Percentiles rank a stretch among this genome's conserved stretches.
Evolutionary conservation across 2,329 filamentous ascomycete species (phyloP).

Genomic region (Penicillium fuscoglaucum): DNA sequence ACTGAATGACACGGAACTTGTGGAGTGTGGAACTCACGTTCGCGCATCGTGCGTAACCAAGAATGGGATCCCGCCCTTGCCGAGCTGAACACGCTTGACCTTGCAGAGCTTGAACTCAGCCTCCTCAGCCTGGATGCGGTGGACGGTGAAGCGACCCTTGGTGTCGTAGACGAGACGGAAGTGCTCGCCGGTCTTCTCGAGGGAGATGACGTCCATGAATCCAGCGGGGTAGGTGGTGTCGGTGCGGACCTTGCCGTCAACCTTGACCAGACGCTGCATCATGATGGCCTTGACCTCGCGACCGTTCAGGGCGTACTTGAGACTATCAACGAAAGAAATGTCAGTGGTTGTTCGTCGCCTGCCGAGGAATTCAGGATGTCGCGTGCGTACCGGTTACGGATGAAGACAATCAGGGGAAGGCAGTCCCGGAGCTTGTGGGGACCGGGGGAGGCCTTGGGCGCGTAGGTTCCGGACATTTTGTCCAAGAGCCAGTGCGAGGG

Average conservation of each 20-base stretch:
- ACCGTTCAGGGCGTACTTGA: slow-evolving; percentile 99
- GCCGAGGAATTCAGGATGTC: background rate
- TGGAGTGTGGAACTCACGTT: slow-evolving; percentile 82
- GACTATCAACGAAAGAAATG: slow-evolving; percentile 57
- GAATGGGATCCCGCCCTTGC: slow-evolving; percentile 99
- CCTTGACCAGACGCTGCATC: slow-evolving; percentile 99
- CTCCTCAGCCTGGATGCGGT: slow-evolving; percentile 98
- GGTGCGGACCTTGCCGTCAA: slow-evolving; percentile 99
- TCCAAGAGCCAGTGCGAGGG: slow-evolving; percentile 99
- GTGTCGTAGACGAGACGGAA: slow-evolving; percentile 99
- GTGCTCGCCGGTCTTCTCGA: slow-evolving; percentile 99
- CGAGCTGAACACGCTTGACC: slow-evolving; percentile 99
- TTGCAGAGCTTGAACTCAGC: slow-evolving; percentile 99
- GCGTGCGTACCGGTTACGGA: slow-evolving; percentile 65
- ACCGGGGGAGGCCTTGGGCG: slow-evolving; percentile 71
- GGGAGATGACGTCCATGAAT: slow-evolving; percentile 99
- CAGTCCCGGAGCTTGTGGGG: slow-evolving; percentile 99
- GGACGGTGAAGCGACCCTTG: slow-evolving; percentile 99
- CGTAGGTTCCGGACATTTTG: slow-evolving; percentile 93
- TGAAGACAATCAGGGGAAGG: slow-evolving; percentile 98
- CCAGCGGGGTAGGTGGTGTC: slow-evolving; percentile 95
- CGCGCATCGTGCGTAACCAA: slow-evolving; percentile 99
- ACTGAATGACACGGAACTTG: slow-evolving; percentile 92
- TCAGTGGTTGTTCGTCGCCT: slow-evolving; percentile 11
- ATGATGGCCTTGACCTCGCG: slow-evolving; percentile 97